Base-by-base conservation (phyloP, 352 stramenopile genomes). In the Phytophthora gonapodyides region DNA sequence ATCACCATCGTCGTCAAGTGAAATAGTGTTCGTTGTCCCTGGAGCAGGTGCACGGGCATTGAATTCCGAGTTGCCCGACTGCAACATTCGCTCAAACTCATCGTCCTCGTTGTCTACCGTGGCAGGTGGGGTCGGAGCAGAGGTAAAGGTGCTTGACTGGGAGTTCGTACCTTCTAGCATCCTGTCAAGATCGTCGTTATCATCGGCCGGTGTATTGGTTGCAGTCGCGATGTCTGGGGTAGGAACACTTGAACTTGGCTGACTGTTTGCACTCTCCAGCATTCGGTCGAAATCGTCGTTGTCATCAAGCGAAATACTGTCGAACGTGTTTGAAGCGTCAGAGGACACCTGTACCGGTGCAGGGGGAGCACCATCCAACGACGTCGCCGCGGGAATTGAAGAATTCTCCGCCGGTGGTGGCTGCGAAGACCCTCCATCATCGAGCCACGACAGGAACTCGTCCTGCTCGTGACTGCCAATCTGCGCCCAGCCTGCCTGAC, bases 401-500 rank as follows among this genome's bases (percentile, higher is more conserved):
- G 35, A 5, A 24, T 36, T 41, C 10, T 9, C 43, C 38, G 41
- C 33, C 31, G 40, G 7, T 6, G 12, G n/a, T 47, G 46, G 10
- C 19, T 71, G 27, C 0, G 57, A 56, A 34, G 52, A 50, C 2
- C 66, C 79, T 37, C 43, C 64, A 7, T 89, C 82, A 64, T 94
- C 84, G 1, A 94, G 71, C 86, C 84, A 94, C 4, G 83, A 93
- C 35, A 93, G 42, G 51, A 94, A 93, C 41, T 93, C 86, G 31
- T 89, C 82, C 34, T 84, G 67, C 13, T 78, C 75, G 1, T 33
- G 27, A 37, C 61, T 69, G 17, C 60, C 53, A 44, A 76, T 76
- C 16, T 73, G 57, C 21, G 68, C 58, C 69, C 66, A 78, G n/a
- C 71, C 67, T 5, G 66, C 44, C 34, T 57, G 56, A 45, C 49